Conservation (phyloP, 208 protist genomes). For the Phytomonas sp. region DNA sequence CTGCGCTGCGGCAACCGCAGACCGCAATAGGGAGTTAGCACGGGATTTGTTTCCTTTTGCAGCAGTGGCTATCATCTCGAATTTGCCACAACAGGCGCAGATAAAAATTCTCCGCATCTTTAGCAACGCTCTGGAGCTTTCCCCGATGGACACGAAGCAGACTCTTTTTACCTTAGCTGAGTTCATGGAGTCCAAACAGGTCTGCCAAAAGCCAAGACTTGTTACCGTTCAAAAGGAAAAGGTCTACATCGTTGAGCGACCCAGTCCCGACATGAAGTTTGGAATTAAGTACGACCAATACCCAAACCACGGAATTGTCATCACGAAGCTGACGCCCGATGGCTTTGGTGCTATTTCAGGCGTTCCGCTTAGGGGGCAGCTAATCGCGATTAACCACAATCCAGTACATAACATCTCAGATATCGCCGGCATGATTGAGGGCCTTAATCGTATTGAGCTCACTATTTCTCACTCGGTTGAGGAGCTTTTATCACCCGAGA, state of each 20-base stretch:
- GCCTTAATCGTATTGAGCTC: slow-evolving; percentile 57
- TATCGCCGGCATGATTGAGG: slow-evolving; percentile 71
- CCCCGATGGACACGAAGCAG: slow-evolving; percentile 76
- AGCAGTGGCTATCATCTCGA: slow-evolving; percentile 53
- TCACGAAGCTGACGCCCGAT: slow-evolving; percentile 76
- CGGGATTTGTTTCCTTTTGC: slow-evolving; percentile 81
- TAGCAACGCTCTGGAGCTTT: slow-evolving; percentile 43
- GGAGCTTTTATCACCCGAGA: slow-evolving; percentile 26
- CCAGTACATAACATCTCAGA: slow-evolving; percentile 58
- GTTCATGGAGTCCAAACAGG: slow-evolving; percentile 79
- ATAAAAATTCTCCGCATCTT: slow-evolving; percentile 63
- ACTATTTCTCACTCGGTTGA: slow-evolving; percentile 49
- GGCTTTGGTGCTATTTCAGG: slow-evolving; percentile 58
- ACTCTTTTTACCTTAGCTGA: slow-evolving; percentile 75
- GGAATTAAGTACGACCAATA: slow-evolving; percentile 89
- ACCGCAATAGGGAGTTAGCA: slow-evolving; percentile 67
- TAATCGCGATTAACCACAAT: slow-evolving; percentile 66
- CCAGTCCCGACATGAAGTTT: slow-evolving; percentile 56
- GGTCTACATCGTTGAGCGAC: slow-evolving; percentile 49
- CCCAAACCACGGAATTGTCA: slow-evolving; percentile 46
- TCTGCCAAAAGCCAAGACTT: slow-evolving; percentile 35
- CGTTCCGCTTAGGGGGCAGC: slow-evolving; percentile 58
- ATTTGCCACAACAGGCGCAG: slow-evolving; percentile 30
- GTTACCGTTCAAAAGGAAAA: slow-evolving; percentile 35
- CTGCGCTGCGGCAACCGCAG: slow-evolving; percentile 33